Evolutionary conservation across 352 stramenopile genomes (phyloP).

Genomic region (Globisporangium ultimum): DNA sequence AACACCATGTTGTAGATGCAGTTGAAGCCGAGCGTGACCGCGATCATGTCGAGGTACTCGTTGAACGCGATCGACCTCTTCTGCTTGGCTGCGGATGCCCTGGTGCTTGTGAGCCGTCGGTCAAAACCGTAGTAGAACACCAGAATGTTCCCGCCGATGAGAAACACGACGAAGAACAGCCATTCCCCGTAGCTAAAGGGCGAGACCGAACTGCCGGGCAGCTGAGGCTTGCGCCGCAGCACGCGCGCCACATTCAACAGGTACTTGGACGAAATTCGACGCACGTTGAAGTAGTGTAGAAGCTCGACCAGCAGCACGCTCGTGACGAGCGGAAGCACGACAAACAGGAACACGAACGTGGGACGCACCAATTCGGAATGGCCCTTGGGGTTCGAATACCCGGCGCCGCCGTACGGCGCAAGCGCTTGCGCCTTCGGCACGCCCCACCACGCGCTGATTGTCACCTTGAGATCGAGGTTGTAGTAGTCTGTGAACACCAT

Average conservation of each 20-base stretch:
- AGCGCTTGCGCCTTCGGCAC: slow-evolving; percentile 10
- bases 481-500: slow-evolving; percentile 14
- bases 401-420: slow-evolving; percentile 2
- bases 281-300: slow-evolving; percentile 17
- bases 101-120: background rate
- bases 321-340: slow-evolving; percentile 18
- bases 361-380: slow-evolving; percentile 14
- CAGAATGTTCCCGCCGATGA: slow-evolving; percentile 24
- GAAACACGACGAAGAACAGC: slow-evolving; percentile 17
- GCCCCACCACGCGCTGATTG: slow-evolving; percentile 9
- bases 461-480: slow-evolving; percentile 8
- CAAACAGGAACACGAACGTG: slow-evolving; percentile 30
- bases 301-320: slow-evolving; percentile 20
- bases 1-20: slow-evolving; percentile 38
- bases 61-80: slow-evolving; percentile 3
- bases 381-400: background rate
- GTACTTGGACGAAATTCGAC: slow-evolving; percentile 11
- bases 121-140: slow-evolving; percentile 22
- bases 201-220: slow-evolving; percentile 6
- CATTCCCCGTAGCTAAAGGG: slow-evolving; percentile 23
- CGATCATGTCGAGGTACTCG: slow-evolving; percentile 15
- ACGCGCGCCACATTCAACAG: slow-evolving; percentile 10
- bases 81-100: background rate
- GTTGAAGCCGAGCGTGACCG: slow-evolving; percentile 19
- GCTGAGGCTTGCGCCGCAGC: slow-evolving; percentile 21